Evolutionary conservation across 2,329 filamentous ascomycete species (phyloP).

Genomic region (Trichoderma gracile): DNA sequence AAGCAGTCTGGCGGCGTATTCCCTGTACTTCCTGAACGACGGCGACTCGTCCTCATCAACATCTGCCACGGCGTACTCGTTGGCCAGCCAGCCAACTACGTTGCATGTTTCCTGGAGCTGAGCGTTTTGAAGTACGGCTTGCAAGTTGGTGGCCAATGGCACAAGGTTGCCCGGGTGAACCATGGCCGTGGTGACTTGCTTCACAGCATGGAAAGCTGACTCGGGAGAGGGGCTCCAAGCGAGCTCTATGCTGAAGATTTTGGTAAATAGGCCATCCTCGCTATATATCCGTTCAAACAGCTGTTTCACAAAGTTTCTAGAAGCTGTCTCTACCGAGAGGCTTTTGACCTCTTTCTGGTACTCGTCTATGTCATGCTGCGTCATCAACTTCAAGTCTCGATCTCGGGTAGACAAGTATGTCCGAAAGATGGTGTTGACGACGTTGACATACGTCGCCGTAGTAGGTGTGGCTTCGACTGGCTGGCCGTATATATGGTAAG

Average conservation of each 20-base stretch:
- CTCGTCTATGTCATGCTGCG: constrained; percentile 56
- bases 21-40: constrained; percentile 55
- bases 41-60: constrained; percentile 59
- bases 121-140: constrained; percentile 49
- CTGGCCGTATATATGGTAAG: constrained; percentile 55
- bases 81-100: constrained; percentile 58
- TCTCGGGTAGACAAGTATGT: constrained; percentile 56
- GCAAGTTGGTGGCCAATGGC: constrained; percentile 53
- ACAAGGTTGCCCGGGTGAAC: constrained; percentile 57
- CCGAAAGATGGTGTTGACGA: constrained; percentile 56
- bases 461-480: constrained; percentile 46
- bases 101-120: constrained; percentile 55
- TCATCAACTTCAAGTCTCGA: constrained; percentile 53
- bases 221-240: constrained; percentile 51
- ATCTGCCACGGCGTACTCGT: constrained; percentile 57
- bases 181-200: constrained; percentile 51
- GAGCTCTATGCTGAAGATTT: constrained; percentile 58
- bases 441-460: constrained; percentile 55
- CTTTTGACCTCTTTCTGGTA: constrained; percentile 55
- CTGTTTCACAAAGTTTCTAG: constrained; percentile 60
- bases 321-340: constrained; percentile 54
- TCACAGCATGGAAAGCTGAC: constrained; percentile 55
- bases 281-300: constrained; percentile 59
- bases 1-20: constrained; percentile 57
- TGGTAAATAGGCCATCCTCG: constrained; percentile 55